These are phyloP conservation scores for Fusarium sp. DNA, from an alignment of 2,329 filamentous ascomycete species.

Conservation along the genomic window DNA sequence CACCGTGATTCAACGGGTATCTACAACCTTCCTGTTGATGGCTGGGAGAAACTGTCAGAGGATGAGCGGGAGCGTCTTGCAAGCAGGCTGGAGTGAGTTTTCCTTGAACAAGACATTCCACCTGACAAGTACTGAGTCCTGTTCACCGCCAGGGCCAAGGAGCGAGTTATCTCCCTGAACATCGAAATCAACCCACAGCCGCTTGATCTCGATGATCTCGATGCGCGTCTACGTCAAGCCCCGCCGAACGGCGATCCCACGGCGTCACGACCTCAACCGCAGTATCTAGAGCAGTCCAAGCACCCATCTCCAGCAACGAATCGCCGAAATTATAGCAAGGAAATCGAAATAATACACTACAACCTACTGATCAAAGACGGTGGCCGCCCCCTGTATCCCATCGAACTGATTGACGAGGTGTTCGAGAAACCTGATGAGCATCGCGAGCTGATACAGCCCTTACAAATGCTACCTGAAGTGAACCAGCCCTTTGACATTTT, in stretches of 20 bases:
- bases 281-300: no score
- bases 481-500: conserved; percentile 26
- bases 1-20: fast-evolving
- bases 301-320: neutral
- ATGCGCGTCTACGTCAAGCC: conserved; percentile 31
- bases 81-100: neutral
- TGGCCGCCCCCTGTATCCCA: conserved; percentile 48
- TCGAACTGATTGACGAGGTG: conserved; percentile 45
- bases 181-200: conserved; percentile 8
- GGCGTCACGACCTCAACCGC: no score
- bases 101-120: neutral
- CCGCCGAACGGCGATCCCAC: neutral
- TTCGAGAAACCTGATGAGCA: conserved; percentile 35
- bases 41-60: neutral
- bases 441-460: conserved; percentile 45
- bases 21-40: neutral
- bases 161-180: conserved; percentile 2
- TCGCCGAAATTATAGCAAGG: neutral
- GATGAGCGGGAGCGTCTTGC: neutral
- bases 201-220: conserved; percentile 36
- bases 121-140: neutral
- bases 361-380: conserved; percentile 47
- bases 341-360: conserved; percentile 41
- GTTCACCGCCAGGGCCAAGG: neutral
- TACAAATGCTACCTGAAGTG: conserved; percentile 12